Base-by-base conservation (phyloP, 1,284 basidiomycete species). In the Singerocomus rubriflavus region DNA sequence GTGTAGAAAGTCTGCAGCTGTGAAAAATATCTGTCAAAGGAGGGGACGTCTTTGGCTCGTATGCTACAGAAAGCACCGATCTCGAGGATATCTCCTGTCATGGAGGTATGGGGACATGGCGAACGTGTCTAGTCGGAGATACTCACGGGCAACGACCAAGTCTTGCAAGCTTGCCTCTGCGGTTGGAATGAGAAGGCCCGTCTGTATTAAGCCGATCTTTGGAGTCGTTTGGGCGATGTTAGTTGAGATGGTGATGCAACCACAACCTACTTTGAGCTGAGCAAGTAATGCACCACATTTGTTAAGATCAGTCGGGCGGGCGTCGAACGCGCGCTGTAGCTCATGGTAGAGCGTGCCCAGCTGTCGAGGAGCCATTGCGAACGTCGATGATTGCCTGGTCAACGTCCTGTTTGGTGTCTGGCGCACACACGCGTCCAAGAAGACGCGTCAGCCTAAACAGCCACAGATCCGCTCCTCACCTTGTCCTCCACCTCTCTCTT, bases 11-110 rank as follows among this genome's bases (percentile, higher is more conserved):
- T 87, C 59, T 90, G 85, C 6, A 99, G 79, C 66, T 97, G 91
- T 13, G 91, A 87, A 69, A 96, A 93, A 71, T 98, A 99, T 56
- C 95, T 84, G 67, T 96, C 92, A 67, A 99, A 99, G 0, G 91
- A 88, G 38, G 91, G 85, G 12, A 97, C 84, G 69, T 98, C 92
- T 65, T 84, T 82, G 56, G 85, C 81, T 38, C 93, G 81, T 66
- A 99, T 88, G 54, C 94, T 93, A 75, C 89, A 89, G 73, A 97
- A 90, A 14, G 95, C 92, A 41, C 94, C 96, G 60, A 98, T 87
- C 75, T 98, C 96, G 50, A 99, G 84, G 47, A 98, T 91, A 56
- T 97, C 92, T 56, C 96, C 90, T 91, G 73, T 2, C 21, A n/a
- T 32, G 4, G 39, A 7, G 14, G 42, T 31, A 31, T 53, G 48